Evolutionary conservation across 2,329 filamentous ascomycete genomes (phyloP).

Genomic region (Pseudogymnoascus sp.): DNA sequence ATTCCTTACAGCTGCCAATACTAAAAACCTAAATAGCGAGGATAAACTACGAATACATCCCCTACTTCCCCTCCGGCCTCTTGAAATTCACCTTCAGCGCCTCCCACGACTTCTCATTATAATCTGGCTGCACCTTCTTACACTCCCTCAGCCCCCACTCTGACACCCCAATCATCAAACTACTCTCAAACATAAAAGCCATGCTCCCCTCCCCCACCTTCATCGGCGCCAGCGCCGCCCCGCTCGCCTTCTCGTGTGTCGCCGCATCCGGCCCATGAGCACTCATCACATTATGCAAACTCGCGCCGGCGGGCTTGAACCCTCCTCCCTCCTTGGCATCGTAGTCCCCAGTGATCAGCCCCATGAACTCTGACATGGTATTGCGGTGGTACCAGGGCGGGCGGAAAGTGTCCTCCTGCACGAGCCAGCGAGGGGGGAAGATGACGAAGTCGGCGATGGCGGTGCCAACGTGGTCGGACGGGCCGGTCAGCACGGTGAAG

Average conservation of each 20-base stretch:
- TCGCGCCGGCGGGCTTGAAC: conserved; percentile 54
- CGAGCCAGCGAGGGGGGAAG: conserved; percentile 58
- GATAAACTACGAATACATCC: not conserved
- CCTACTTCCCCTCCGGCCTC: conserved; percentile 17
- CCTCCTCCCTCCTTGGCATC: conserved; percentile 50
- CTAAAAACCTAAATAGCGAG: not conserved
- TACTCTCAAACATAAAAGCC: conserved; percentile 60
- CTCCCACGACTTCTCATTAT: conserved; percentile 63
- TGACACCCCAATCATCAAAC: conserved; percentile 63
- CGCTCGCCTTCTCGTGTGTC: conserved; percentile 48
- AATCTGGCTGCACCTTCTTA: conserved; percentile 59
- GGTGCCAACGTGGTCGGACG: conserved; percentile 46
- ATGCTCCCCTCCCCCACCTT: conserved; percentile 54
- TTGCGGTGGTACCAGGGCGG: conserved; percentile 60
- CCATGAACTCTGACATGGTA: conserved; percentile 60
- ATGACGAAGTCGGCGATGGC: conserved; percentile 59
- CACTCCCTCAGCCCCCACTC: conserved; percentile 65
- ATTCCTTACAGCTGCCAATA: not conserved
- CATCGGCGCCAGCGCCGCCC: conserved; percentile 44
- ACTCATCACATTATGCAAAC: conserved; percentile 56
- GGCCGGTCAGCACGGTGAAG: conserved; percentile 59
- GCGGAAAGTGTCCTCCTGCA: conserved; percentile 52
- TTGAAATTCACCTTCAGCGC: conserved; percentile 45
- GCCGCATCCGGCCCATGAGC: conserved; percentile 52
- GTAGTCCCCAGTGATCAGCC: conserved; percentile 53